Evolutionary conservation across 768 basidiomycete genomes (phyloP).

Genomic region (Naganishia onofrii): DNA sequence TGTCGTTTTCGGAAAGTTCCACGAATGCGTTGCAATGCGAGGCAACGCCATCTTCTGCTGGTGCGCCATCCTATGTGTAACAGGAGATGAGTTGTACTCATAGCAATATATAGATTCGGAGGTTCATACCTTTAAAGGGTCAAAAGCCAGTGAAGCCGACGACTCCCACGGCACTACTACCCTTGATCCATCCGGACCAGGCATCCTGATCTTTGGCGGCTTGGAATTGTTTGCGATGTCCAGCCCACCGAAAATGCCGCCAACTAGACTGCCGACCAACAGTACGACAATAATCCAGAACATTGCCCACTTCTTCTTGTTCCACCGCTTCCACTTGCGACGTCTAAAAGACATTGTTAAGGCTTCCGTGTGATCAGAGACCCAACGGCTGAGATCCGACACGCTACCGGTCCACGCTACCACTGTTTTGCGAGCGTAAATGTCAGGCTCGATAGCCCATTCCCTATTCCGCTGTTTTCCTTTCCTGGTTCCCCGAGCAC

Average conservation of each 20-base stretch:
- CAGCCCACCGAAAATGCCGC: slow-evolving; percentile 31
- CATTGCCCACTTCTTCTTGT: slow-evolving; percentile 20
- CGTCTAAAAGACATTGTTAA: neutral
- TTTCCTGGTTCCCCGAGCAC: neutral
- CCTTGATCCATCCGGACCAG: slow-evolving; percentile 17
- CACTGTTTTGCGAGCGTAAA: neutral
- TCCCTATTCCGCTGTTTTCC: slow-evolving; percentile 12
- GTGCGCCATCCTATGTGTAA: slow-evolving; percentile 36
- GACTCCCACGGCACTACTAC: slow-evolving; percentile 28
- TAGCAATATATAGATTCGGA: neutral
- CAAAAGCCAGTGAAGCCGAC: slow-evolving; percentile 20
- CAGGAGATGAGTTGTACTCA: neutral
- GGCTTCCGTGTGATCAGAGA: neutral
- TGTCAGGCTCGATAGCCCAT: slow-evolving; percentile 2
- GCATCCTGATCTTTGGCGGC: neutral
- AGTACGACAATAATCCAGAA: neutral
- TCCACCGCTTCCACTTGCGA: slow-evolving; percentile 26
- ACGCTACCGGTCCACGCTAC: neutral
- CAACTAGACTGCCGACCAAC: slow-evolving; percentile 16
- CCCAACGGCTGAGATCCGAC: slow-evolving; percentile 12
- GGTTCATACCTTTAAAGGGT: slow-evolving; percentile 19
- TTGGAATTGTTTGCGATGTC: slow-evolving; percentile 13
- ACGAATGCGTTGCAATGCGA: slow-evolving; percentile 41
- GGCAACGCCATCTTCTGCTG: slow-evolving; percentile 37
- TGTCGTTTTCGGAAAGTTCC: slow-evolving; percentile 21